These are phyloP conservation scores for Phalaenopsis hybrid DNA, from an alignment of 116 monocot species.

Conservation along the genomic window DNA sequence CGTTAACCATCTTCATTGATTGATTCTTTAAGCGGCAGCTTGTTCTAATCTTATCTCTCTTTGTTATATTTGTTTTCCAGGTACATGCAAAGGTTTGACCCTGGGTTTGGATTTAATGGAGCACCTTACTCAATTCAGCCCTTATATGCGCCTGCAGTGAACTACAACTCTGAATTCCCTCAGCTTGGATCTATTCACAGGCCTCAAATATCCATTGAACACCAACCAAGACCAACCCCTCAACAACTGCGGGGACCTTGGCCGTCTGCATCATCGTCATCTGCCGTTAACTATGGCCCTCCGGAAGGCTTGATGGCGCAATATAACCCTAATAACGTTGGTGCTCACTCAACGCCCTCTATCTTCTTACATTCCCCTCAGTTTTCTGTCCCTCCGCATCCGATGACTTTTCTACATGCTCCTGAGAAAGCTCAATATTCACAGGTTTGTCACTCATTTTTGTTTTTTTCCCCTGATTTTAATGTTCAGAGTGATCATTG, in stretches of 20 bases:
- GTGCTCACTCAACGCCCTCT: conserved; percentile 36
- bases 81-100: conserved; percentile 89
- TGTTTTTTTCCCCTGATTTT: background rate
- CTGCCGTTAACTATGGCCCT: conserved; percentile 46
- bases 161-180: conserved; percentile 89
- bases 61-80: conserved; percentile 25
- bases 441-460: conserved; percentile 37
- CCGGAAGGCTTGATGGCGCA: conserved; percentile 58
- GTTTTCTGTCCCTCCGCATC: conserved; percentile 37
- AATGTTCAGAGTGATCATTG: too few species aligned
- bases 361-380: conserved; percentile 67
- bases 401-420: conserved; percentile 47
- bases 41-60: too few species aligned
- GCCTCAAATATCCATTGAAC: conserved; percentile 48
- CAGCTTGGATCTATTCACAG: conserved; percentile 66
- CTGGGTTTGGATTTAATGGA: conserved; percentile 86
- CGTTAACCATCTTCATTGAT: too few species aligned
- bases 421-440: conserved; percentile 59
- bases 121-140: conserved; percentile 68
- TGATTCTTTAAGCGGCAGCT: too few species aligned
- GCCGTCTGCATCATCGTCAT: conserved; percentile 33
- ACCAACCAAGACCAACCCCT: conserved; percentile 41
- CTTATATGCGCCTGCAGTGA: conserved; percentile 71
- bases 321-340: conserved; percentile 46
- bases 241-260: conserved; percentile 49